Evolutionary conservation across 176 grass and related monocot species (phyloP), one percentile per base, ranked within the genome.

Genomic region (Pharus latifolius): DNA sequence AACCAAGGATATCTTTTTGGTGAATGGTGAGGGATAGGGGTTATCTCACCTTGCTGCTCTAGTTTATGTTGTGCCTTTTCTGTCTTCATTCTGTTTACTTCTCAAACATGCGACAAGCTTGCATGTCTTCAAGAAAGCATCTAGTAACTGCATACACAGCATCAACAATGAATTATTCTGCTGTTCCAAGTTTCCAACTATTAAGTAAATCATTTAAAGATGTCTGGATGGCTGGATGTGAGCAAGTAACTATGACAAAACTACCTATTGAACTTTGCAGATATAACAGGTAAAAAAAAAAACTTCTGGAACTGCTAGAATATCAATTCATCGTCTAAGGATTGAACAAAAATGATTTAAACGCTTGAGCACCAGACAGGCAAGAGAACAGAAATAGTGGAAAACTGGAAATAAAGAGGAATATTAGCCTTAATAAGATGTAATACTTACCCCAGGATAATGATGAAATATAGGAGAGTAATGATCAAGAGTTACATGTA

Each of bases 401-500:
- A n/a, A n/a, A n/a, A n/a, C n/a, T n/a, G 1, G 3, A 2, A 27
- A 12, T 12, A 35, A 67, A 59, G 12, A 49, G 60, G 24, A 69
- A 49, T 10, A 35, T 17, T 8, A 18, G 26, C 64, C 52, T 34
- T 38, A 48, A 22, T 35, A 22, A 24, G 16, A 63, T 10, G 16
- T 3, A 11, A 56, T 57, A 56, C 78, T 88, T 88, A 99, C 95
- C 62, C 60, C 84, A 10, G 95, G 95, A 84, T 94, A 72, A 17
- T 86, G 83, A 54, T 91, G 87, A 42, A 99, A 69, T 8, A 89
- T 86, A 41, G 87, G 95, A 38, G 95, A 94, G 54, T 99, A 99
- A 58, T 46, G 84, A 75, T 83, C 88, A 47, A 99, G 84, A 61
- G 95, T 88, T 62, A 88, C 71, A 76, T 99, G 86, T 81, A 99